These are phyloP conservation scores for Podospora sp. DNA, from an alignment of 495 filamentous ascomycete species.

Conservation along the genomic window DNA sequence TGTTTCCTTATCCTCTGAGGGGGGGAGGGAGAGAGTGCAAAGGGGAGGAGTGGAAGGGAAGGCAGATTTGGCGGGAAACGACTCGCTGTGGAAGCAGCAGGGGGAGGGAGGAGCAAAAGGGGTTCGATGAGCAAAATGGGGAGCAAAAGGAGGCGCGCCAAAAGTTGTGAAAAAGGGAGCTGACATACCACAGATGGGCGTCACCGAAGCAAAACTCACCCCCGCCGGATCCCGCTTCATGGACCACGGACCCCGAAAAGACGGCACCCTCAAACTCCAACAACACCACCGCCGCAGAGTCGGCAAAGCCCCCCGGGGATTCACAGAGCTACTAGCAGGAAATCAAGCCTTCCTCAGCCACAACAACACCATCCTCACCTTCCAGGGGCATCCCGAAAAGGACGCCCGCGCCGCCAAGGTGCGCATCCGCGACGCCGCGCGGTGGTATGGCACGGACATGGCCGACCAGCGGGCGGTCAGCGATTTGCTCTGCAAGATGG, in stretches of 20 bases:
- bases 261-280: constrained; percentile 34
- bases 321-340: constrained; percentile 39
- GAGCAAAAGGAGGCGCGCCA: no score
- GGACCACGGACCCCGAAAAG: not conserved
- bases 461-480: constrained; percentile 25
- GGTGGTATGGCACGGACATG: constrained; percentile 46
- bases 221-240: constrained; percentile 43
- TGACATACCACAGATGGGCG: constrained; percentile 39
- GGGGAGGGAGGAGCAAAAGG: no score
- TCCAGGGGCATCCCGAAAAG: constrained; percentile 56
- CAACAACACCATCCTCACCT: constrained; percentile 46
- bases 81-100: no score
- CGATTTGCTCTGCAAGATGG: constrained; percentile 28
- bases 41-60: no score
- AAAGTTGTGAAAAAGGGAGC: not conserved
- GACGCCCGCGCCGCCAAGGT: constrained; percentile 44
- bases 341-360: constrained; percentile 47
- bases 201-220: constrained; percentile 42
- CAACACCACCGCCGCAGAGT: constrained; percentile 52
- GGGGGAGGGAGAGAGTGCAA: not conserved
- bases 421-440: constrained; percentile 39
- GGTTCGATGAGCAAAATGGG: not conserved
- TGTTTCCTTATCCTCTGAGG: no score
- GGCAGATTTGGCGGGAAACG: no score
- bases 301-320: constrained; percentile 34